A percentile compares a stretch with the other conserved stretches of the same genome.
Evolutionary conservation across 179 eudicot genomes (phyloP).

Genomic region (Drosera spatulata): DNA sequence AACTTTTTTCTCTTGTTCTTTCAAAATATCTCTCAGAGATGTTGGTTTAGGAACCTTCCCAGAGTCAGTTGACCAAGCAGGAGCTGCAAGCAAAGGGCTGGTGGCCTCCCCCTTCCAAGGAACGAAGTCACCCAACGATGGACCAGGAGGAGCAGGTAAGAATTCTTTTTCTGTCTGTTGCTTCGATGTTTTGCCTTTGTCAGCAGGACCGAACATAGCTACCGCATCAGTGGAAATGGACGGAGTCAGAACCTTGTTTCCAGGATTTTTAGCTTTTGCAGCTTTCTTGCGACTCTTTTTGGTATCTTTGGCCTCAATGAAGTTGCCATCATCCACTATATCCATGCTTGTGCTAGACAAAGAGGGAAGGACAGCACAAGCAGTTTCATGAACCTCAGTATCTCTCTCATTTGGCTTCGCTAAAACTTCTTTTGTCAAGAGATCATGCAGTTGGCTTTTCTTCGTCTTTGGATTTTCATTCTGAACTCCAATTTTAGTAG

Average conservation of each 20-base stretch:
- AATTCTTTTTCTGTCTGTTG: constrained; percentile 60
- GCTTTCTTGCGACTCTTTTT: constrained; percentile 91
- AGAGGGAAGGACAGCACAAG: constrained; percentile 18
- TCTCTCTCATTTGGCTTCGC: constrained; percentile 42
- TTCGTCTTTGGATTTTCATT: constrained; percentile 35
- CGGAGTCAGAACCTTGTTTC: constrained; percentile 33
- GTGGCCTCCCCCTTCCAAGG: constrained; percentile 80
- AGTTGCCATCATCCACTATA: constrained; percentile 38
- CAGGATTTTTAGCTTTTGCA: constrained; percentile 70
- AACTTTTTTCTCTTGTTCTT: constrained; percentile 63
- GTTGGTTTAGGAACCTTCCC: constrained; percentile 52
- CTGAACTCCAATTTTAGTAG: constrained; percentile 16
- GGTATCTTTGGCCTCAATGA: constrained; percentile 89
- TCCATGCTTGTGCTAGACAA: constrained; percentile 25
- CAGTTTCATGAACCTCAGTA: constrained; percentile 19
- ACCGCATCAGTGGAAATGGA: constrained; percentile 27
- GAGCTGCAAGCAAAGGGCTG: constrained; percentile 45
- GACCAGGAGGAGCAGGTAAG: constrained; percentile 70
- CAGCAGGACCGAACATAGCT: constrained; percentile 48
- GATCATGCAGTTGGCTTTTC: constrained; percentile 71
- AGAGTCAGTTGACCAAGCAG: constrained; percentile 87
- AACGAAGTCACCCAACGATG: constrained; percentile 92
- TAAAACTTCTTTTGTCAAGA: constrained; percentile 51
- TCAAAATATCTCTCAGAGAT: constrained; percentile 81
- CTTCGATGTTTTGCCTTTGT: constrained; percentile 50